Conservation (phyloP, 2,329 filamentous ascomycete genomes). For the Penicillium sp. region DNA sequence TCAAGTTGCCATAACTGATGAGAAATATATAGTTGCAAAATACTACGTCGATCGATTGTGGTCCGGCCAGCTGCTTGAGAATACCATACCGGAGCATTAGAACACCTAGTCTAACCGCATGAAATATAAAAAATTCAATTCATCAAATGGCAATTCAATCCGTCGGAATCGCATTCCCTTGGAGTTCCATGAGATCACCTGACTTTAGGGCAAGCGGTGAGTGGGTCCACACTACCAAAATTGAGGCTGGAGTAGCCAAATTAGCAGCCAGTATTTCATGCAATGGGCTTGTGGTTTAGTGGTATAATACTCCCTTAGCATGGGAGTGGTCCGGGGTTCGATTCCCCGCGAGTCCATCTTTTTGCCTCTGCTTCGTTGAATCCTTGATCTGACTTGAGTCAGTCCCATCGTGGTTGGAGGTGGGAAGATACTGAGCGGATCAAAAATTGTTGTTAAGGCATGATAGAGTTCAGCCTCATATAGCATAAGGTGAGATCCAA, state of each 20-base stretch:
- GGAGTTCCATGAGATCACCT: neutral
- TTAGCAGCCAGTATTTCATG: neutral
- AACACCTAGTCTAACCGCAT: too few relatives aligned
- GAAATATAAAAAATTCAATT: too few relatives aligned
- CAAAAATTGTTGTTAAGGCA: too few relatives aligned
- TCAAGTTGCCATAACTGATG: too few relatives aligned
- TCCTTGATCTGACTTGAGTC: too few relatives aligned
- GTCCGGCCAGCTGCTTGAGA: too few relatives aligned
- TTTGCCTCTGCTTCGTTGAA: slow-evolving; percentile 12
- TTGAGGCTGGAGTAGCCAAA: neutral
- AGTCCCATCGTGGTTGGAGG: too few relatives aligned
- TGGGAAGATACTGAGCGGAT: too few relatives aligned
- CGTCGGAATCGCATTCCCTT: slow-evolving; percentile 10
- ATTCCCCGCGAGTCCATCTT: slow-evolving; percentile 53
- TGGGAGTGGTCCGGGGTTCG: slow-evolving; percentile 54
- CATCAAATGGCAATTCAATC: neutral
- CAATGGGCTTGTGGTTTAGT: slow-evolving; percentile 48
- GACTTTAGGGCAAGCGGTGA: neutral
- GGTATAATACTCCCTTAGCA: slow-evolving; percentile 54
- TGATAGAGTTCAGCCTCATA: too few relatives aligned
- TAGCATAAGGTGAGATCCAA: neutral
- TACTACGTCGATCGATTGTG: too few relatives aligned
- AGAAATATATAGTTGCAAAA: too few relatives aligned
- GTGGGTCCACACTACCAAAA: neutral
- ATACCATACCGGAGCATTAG: too few relatives aligned